phyloP scores from a whole-genome alignment of 805 yeast genomes.

The Clavispora carvajalis region DNA sequence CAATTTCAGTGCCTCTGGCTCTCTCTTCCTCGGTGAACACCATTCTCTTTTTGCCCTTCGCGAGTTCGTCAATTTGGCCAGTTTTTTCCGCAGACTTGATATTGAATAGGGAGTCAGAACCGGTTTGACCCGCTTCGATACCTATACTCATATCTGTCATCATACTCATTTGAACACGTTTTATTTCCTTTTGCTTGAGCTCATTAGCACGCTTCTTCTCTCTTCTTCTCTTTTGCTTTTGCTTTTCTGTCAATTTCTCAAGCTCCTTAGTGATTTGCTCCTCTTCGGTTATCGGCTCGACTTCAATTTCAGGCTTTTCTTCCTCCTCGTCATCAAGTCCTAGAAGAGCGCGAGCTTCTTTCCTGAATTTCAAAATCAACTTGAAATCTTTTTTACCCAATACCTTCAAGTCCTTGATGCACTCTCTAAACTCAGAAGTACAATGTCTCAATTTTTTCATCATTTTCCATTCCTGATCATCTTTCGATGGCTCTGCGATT shows the following conservation, averaged over 20 bases:
- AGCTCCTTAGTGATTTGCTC: slow-evolving; percentile 85
- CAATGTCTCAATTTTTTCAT: slow-evolving; percentile 71
- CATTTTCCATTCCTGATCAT: slow-evolving; percentile 66
- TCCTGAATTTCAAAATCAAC: slow-evolving; percentile 79
- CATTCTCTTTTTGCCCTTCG: slow-evolving; percentile 69
- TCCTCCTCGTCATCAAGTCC: slow-evolving; percentile 63
- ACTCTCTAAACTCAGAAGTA: slow-evolving; percentile 71
- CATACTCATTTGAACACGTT: slow-evolving; percentile 95
- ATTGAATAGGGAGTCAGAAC: slow-evolving; percentile 75
- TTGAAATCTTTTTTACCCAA: slow-evolving; percentile 93
- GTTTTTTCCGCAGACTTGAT: slow-evolving; percentile 82
- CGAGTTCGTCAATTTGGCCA: slow-evolving; percentile 68
- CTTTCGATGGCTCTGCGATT: slow-evolving; percentile 51
- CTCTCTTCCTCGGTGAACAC: slow-evolving; percentile 54
- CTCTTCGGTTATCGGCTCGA: slow-evolving; percentile 75
- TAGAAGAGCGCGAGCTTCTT: slow-evolving; percentile 71
- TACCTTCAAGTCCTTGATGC: slow-evolving; percentile 88
- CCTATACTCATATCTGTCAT: slow-evolving; percentile 89
- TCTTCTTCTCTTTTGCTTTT: slow-evolving; percentile 64
- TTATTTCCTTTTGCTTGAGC: slow-evolving; percentile 76
- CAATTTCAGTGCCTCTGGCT: slow-evolving; percentile 51
- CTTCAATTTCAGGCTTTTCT: slow-evolving; percentile 47
- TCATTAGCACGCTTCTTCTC: slow-evolving; percentile 82
- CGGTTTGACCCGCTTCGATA: slow-evolving; percentile 81
- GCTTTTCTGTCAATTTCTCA: slow-evolving; percentile 64